Percentiles rank a stretch among this genome's conserved stretches.
Evolutionary conservation across 768 basidiomycete species (phyloP).

Genomic region (Suillus clintonianus): DNA sequence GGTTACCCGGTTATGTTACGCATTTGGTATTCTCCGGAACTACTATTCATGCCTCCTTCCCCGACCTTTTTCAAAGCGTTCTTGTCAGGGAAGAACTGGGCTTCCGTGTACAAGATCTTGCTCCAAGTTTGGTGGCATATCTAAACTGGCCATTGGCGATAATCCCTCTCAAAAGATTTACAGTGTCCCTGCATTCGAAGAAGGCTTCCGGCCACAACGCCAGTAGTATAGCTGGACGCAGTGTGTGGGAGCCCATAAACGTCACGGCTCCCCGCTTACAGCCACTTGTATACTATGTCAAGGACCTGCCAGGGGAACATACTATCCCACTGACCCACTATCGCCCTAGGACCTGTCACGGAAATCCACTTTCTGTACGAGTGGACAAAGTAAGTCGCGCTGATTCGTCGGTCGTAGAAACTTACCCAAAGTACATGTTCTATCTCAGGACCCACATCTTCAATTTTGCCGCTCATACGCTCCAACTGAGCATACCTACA

Average conservation of each 20-base stretch:
- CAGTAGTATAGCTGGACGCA: background rate
- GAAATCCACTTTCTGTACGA: background rate
- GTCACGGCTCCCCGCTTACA: too few species aligned
- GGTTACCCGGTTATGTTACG: background rate
- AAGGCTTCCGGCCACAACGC: background rate
- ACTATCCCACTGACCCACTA: background rate
- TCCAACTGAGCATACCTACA: background rate
- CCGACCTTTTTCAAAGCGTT: background rate
- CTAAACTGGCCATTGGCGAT: background rate
- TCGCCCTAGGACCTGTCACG: background rate
- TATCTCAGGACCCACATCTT: conserved; percentile 1
- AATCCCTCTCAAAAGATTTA: background rate
- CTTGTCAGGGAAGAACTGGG: background rate
- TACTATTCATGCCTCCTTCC: background rate
- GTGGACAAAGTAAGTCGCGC: background rate
- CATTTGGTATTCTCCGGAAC: background rate
- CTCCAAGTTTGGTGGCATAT: background rate
- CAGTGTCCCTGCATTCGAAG: background rate
- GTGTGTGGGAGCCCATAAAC: background rate
- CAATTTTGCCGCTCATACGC: background rate
- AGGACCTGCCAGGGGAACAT: background rate
- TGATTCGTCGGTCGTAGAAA: background rate
- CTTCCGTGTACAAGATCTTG: too few species aligned
- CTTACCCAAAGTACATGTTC: background rate
- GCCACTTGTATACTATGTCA: background rate